Percentiles rank a stretch among this genome's conserved stretches.
Evolutionary conservation across 108 stramenopile species (phyloP).

Genomic region (Fistulifera pelliculosa): DNA sequence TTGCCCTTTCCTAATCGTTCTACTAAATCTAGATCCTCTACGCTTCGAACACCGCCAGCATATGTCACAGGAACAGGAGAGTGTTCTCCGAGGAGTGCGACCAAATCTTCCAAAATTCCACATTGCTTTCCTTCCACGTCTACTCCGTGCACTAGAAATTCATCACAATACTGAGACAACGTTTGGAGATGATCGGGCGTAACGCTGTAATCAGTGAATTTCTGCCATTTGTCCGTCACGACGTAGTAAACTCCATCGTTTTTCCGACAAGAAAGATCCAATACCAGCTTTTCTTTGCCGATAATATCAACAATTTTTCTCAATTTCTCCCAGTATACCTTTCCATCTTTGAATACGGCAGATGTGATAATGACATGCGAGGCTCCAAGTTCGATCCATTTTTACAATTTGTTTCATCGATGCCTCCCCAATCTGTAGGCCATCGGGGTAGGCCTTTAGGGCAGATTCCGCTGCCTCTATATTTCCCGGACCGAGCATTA

Average conservation of each 20-base stretch:
- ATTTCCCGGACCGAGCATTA: slow-evolving; percentile 93
- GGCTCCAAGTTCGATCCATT: slow-evolving; percentile 88
- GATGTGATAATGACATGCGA: slow-evolving; percentile 97
- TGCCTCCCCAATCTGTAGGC: slow-evolving; percentile 95
- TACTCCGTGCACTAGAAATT: slow-evolving; percentile 97
- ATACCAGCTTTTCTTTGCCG: slow-evolving; percentile 86
- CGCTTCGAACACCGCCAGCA: slow-evolving; percentile 88
- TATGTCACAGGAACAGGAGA: slow-evolving; percentile 94
- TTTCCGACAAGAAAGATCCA: slow-evolving; percentile 89
- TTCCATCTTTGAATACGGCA: slow-evolving; percentile 76
- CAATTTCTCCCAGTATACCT: slow-evolving; percentile 74
- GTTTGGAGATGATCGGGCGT: slow-evolving; percentile 50
- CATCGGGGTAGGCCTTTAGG: slow-evolving; percentile 75
- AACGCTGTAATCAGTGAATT: slow-evolving; percentile 75
- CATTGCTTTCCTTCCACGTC: slow-evolving; percentile 96
- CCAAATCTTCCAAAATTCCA: slow-evolving; percentile 92
- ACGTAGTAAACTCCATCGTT: slow-evolving; percentile 75
- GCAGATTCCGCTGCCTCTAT: slow-evolving; percentile 79
- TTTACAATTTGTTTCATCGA: slow-evolving; percentile 73
- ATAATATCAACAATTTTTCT: slow-evolving; percentile 45
- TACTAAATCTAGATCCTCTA: slow-evolving; percentile 87
- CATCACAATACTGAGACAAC: slow-evolving; percentile 81
- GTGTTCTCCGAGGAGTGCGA: slow-evolving; percentile 71
- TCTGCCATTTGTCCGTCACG: slow-evolving; percentile 95
- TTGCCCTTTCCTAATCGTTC: slow-evolving; percentile 75